Percentiles rank a stretch among this genome's conserved stretches.
Conservation (phyloP, 2,329 filamentous ascomycete genomes). For the Sporothrix humicola region DNA sequence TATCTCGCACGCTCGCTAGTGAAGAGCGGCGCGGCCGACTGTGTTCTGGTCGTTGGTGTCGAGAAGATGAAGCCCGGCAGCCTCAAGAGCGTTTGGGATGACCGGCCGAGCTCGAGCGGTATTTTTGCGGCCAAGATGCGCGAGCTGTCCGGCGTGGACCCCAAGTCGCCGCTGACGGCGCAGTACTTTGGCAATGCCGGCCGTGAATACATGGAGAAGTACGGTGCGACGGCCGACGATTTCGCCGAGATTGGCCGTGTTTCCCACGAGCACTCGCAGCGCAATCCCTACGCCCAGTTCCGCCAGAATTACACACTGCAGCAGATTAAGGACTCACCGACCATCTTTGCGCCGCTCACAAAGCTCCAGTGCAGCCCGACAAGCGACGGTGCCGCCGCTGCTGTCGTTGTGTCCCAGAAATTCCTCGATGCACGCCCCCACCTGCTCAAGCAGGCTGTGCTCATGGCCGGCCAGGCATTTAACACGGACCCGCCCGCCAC, state of each 20-base stretch:
- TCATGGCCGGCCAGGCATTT: constrained; percentile 85
- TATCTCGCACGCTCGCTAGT: constrained; percentile 83
- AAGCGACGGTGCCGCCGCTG: constrained; percentile 83
- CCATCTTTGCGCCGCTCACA: constrained; percentile 85
- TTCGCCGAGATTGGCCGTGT: constrained; percentile 93
- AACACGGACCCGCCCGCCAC: constrained; percentile 77
- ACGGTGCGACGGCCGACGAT: constrained; percentile 81
- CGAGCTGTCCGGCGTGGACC: constrained; percentile 74
- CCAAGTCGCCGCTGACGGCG: constrained; percentile 81
- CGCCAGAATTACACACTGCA: constrained; percentile 87
- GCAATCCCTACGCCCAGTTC: constrained; percentile 98
- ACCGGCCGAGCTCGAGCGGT: constrained; percentile 78
- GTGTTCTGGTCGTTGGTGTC: constrained; percentile 91
- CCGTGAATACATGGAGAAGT: constrained; percentile 91
- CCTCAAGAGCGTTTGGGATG: constrained; percentile 81
- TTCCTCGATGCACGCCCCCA: constrained; percentile 88
- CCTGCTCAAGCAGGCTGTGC: constrained; percentile 76
- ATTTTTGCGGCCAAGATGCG: constrained; percentile 79
- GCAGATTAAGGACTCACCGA: constrained; percentile 75
- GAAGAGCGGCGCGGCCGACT: constrained; percentile 79
- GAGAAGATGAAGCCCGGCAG: constrained; percentile 97
- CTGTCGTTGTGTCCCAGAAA: constrained; percentile 75
- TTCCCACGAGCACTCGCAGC: constrained; percentile 88
- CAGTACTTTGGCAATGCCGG: constrained; percentile 97
- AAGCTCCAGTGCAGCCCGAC: constrained; percentile 98